phyloP scores from a whole-genome alignment of 352 stramenopile genomes.

The Hyaloperonospora arabidopsidis region DNA sequence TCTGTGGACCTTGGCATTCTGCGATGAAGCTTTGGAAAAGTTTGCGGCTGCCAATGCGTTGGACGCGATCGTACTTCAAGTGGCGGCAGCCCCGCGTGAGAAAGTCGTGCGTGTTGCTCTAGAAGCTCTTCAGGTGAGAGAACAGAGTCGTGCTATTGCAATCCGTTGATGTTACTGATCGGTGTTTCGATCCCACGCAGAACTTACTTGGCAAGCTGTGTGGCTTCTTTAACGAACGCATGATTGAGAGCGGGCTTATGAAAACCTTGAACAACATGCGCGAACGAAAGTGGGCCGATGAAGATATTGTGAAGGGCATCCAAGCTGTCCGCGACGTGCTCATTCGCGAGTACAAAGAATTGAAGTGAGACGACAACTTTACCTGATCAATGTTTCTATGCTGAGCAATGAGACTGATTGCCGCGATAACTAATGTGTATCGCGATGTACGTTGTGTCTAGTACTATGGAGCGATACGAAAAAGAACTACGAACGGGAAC shows the following conservation, averaged over 20 bases:
- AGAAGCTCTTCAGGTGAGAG: slow-evolving; percentile 78
- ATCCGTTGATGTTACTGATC: neutral
- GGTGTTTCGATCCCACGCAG: slow-evolving; percentile 20
- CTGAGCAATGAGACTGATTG: neutral
- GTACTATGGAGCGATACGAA: slow-evolving; percentile 94
- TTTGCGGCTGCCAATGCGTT: slow-evolving; percentile 62
- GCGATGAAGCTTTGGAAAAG: slow-evolving; percentile 69
- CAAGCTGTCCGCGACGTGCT: slow-evolving; percentile 72
- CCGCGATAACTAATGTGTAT: neutral
- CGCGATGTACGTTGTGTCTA: slow-evolving; percentile 20
- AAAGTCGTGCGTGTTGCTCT: slow-evolving; percentile 96
- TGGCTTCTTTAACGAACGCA: slow-evolving; percentile 86
- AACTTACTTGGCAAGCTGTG: slow-evolving; percentile 77
- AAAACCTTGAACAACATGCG: slow-evolving; percentile 92
- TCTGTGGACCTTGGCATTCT: slow-evolving; percentile 95
- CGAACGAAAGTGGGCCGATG: slow-evolving; percentile 92
- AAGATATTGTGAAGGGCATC: slow-evolving; percentile 88
- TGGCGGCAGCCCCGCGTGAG: slow-evolving; percentile 90
- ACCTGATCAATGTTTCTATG: neutral
- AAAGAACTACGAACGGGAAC: slow-evolving; percentile 92
- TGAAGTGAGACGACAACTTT: slow-evolving; percentile 41
- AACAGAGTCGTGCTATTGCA: neutral
- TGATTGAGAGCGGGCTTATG: slow-evolving; percentile 93
- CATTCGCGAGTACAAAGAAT: slow-evolving; percentile 82
- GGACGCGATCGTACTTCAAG: slow-evolving; percentile 68